Base-by-base conservation (phyloP, 2,329 filamentous ascomycete genomes). In the Rosellinia necatrix region DNA sequence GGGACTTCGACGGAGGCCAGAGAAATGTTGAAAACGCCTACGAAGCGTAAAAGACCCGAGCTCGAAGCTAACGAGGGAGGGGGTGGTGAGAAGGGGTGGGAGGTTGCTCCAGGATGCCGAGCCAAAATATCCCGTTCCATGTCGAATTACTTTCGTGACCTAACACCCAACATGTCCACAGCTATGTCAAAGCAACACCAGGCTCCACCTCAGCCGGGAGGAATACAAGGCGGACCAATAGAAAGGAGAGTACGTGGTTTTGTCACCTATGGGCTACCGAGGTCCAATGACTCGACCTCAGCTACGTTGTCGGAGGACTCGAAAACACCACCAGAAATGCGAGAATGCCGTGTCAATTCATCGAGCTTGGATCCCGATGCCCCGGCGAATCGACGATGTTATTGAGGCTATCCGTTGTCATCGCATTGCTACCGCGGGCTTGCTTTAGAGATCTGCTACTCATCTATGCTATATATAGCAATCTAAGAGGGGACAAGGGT, bases 81-180 rank as follows among this genome's bases (percentile, higher is more conserved):
- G 40, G 56, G 49, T 48, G 57, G 15, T 22, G 58, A 44, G 40
- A 24, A 17, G 40, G 29, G 37, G 10, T 7, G 24, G 8, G 34
- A 34, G 6, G 6, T n/a, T 2, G 30, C 10, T 12, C 19, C 29
- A 19, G 50, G 17, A 15, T 17, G 15, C 5, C 47, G 30, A 53
- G 13, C 42, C 13, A 66, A 60, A 34, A 24, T 64, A 42, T 59
- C 44, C 15, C 54, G 48, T 25, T 65, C 66, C 9, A 65, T 64
- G 63, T 64, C 66, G 2, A 48, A 27, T 7, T 50, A 56, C 13
- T 61, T 62, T 37, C 15, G 35, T 10, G 15, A 35, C 38, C 22
- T 34, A n/a, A 17, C 32, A 9, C 32, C 30, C 13, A 27, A 46
- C 3, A 35, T 46, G 34, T 46, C 56, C 40, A 9, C 44, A 30